Conservation (phyloP, 495 filamentous ascomycete genomes). For the Aspergillus wentii region DNA sequence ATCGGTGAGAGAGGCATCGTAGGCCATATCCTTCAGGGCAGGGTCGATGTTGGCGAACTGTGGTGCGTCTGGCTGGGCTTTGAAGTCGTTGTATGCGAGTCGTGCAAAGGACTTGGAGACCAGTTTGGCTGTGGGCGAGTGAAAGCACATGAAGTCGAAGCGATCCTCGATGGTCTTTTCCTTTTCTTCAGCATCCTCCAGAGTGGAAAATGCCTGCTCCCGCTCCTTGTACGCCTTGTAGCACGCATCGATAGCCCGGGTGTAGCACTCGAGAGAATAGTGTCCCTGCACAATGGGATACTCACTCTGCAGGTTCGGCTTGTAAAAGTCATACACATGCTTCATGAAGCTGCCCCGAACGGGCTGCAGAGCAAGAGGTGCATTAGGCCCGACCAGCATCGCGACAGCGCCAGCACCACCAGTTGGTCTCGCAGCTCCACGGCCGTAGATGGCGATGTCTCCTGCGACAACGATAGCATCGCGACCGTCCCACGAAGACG, state of each 20-base stretch:
- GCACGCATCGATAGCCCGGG: constrained; percentile 87
- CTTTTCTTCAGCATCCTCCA: constrained; percentile 58
- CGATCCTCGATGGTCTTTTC: constrained; percentile 72
- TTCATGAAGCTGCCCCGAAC: constrained; percentile 90
- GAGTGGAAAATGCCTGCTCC: too few species aligned
- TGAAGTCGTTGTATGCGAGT: constrained; percentile 95
- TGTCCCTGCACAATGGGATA: constrained; percentile 97
- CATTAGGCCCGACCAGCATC: constrained; percentile 89
- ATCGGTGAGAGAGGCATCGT: constrained; percentile 80
- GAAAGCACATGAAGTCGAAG: constrained; percentile 95
- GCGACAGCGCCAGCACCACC: constrained; percentile 94
- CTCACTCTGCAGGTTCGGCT: constrained; percentile 95
- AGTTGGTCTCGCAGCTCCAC: constrained; percentile 90
- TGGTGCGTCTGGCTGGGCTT: constrained; percentile 66
- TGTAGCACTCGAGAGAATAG: constrained; percentile 93
- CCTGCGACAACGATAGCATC: constrained; percentile 91
- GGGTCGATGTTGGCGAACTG: constrained; percentile 82
- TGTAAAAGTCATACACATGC: constrained; percentile 99
- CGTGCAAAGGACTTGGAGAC: constrained; percentile 93
- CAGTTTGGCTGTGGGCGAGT: constrained; percentile 97
- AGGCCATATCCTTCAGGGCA: constrained; percentile 80
- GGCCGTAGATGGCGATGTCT: constrained; percentile 97
- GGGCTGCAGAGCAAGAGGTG: constrained; percentile 84
- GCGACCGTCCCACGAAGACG: constrained; percentile 94
- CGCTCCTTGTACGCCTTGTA: constrained; percentile 93